Evolutionary conservation across 352 stramenopile species (phyloP).

Genomic region (Phytophthora syringae): DNA sequence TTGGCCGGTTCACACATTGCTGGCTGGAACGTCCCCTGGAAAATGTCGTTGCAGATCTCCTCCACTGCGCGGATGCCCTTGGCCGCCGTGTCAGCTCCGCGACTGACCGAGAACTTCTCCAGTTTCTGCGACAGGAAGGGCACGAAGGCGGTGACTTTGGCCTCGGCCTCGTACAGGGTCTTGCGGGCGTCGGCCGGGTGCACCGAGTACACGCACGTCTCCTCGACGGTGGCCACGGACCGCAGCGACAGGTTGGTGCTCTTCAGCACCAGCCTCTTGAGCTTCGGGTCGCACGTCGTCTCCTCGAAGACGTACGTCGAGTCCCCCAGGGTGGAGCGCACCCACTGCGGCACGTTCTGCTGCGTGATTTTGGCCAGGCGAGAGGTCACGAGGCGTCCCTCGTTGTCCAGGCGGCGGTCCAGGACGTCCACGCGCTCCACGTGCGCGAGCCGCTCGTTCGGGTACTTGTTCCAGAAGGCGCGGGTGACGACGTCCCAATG

Average conservation of each 20-base stretch:
- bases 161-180: slow-evolving; percentile 76
- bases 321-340: slow-evolving; percentile 64
- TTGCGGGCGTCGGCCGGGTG: slow-evolving; percentile 57
- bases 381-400: slow-evolving; percentile 70
- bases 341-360: slow-evolving; percentile 78
- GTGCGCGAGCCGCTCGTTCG: slow-evolving; percentile 77
- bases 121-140: slow-evolving; percentile 82
- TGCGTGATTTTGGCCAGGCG: slow-evolving; percentile 82
- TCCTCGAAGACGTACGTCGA: slow-evolving; percentile 87
- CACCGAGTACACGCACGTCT: slow-evolving; percentile 86
- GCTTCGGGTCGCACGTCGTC: slow-evolving; percentile 72
- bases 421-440: slow-evolving; percentile 87
- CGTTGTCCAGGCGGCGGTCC: slow-evolving; percentile 68
- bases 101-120: slow-evolving; percentile 78
- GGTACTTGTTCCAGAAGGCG: slow-evolving; percentile 92
- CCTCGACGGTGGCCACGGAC: slow-evolving; percentile 79
- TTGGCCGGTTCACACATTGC: slow-evolving; percentile 56
- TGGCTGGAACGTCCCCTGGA: slow-evolving; percentile 80
- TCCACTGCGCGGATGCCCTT: slow-evolving; percentile 86
- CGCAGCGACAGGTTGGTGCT: slow-evolving; percentile 86
- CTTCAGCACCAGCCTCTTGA: slow-evolving; percentile 75
- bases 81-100: slow-evolving; percentile 75
- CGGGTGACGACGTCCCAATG: slow-evolving; percentile 85
- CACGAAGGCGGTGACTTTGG: slow-evolving; percentile 85
- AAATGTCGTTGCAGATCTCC: slow-evolving; percentile 87